phyloP scores from a whole-genome alignment of 192 early-diverging fungal genomes.

The Radiomyces spectabilis region DNA sequence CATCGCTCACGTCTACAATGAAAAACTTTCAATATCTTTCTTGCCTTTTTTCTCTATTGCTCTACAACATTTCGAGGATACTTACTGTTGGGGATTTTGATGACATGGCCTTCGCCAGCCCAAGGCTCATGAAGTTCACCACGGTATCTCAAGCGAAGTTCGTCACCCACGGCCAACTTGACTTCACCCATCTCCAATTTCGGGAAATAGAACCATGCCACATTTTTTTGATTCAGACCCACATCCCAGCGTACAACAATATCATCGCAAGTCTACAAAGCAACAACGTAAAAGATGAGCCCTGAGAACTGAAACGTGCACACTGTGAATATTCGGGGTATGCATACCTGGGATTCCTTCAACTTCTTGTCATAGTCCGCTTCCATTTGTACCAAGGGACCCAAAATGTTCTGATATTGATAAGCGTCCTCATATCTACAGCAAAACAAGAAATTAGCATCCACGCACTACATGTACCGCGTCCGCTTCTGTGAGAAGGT shows the following conservation, averaged over 20 bases:
- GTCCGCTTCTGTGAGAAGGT: too few species aligned
- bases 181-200: constrained; percentile 90
- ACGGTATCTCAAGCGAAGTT: constrained; percentile 79
- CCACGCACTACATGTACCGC: too few species aligned
- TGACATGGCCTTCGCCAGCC: constrained; percentile 86
- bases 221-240: constrained; percentile 85
- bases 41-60: too few species aligned
- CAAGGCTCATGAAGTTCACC: constrained; percentile 81
- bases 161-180: constrained; percentile 89
- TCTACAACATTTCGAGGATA: too few species aligned
- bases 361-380: constrained; percentile 43
- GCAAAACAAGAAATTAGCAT: too few species aligned
- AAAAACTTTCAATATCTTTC: too few species aligned
- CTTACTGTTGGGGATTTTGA: constrained; percentile 92
- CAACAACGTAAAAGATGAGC: background rate
- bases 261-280: constrained; percentile 78
- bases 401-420: constrained; percentile 95
- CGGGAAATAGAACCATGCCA: constrained; percentile 91
- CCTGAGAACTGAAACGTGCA: background rate
- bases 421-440: constrained; percentile 91
- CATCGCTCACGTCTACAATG: constrained; percentile 77
- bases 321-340: background rate
- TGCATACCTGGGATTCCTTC: constrained; percentile 41
- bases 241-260: constrained; percentile 96
- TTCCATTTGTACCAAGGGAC: constrained; percentile 91